Evolutionary conservation across 1,284 basidiomycete species (phyloP).

Genomic region (Pascua sp.): DNA sequence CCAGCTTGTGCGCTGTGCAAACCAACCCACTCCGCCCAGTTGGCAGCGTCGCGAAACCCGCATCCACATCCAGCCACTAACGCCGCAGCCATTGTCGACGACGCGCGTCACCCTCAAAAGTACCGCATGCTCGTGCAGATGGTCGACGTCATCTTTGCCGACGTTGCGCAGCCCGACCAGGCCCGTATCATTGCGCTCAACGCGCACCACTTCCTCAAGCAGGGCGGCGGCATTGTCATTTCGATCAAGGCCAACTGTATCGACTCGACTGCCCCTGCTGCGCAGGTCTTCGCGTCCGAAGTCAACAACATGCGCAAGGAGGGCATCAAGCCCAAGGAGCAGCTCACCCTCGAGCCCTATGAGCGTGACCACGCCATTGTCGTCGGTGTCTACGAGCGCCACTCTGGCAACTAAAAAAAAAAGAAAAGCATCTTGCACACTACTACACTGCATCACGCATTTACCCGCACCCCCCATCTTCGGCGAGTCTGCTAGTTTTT

Average conservation of each 20-base stretch:
- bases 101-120: constrained; percentile 89
- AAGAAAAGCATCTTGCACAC: not conserved
- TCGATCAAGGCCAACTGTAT: constrained; percentile 99
- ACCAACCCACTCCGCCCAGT: too few relatives aligned
- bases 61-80: not conserved
- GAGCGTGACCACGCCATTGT: constrained; percentile 53
- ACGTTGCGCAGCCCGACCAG: constrained; percentile 98
- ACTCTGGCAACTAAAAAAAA: constrained; percentile 13
- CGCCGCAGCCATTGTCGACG: constrained; percentile 82
- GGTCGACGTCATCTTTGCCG: constrained; percentile 95
- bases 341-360: constrained; percentile 58
- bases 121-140: constrained; percentile 92
- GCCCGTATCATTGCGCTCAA: constrained; percentile 92
- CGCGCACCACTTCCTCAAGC: constrained; percentile 94
- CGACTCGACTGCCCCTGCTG: constrained; percentile 88
- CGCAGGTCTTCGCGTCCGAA: constrained; percentile 85
- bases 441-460: not conserved
- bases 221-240: constrained; percentile 87
- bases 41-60: too few relatives aligned
- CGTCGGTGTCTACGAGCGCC: constrained; percentile 47
- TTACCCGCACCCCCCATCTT: too few relatives aligned
- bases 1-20: too few relatives aligned
- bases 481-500: too few relatives aligned
- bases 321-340: constrained; percentile 76
- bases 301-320: constrained; percentile 76